Percentiles rank a stretch among this genome's conserved stretches.
Evolutionary conservation across 2,329 filamentous ascomycete species (phyloP).

Genomic region (Tolypocladium album): DNA sequence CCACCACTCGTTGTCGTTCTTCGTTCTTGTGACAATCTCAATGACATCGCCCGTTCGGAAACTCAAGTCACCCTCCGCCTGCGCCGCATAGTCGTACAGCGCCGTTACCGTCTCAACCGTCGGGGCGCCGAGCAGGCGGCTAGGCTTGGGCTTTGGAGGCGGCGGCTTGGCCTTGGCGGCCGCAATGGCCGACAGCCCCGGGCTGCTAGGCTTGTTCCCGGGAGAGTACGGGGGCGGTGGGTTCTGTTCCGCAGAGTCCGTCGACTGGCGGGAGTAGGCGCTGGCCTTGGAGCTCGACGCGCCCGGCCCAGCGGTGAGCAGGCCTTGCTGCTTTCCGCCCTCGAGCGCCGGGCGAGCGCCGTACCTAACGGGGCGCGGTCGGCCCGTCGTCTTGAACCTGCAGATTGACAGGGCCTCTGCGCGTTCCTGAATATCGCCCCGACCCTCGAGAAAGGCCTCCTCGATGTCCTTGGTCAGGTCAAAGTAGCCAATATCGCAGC

Average conservation of each 20-base stretch:
- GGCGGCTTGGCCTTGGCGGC: constrained; percentile 57
- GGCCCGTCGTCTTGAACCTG: constrained; percentile 83
- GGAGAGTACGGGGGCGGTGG: constrained; percentile 65
- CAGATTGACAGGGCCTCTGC: constrained; percentile 78
- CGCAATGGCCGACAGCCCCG: constrained; percentile 33
- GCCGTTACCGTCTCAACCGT: constrained; percentile 73
- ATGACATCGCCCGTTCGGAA: constrained; percentile 84
- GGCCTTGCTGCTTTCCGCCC: constrained; percentile 33
- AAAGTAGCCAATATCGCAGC: constrained; percentile 95
- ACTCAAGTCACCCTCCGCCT: constrained; percentile 87
- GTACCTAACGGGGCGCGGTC: constrained; percentile 49
- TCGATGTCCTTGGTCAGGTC: constrained; percentile 85
- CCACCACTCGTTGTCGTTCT: constrained; percentile 98
- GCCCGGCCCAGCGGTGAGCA: constrained; percentile 37
- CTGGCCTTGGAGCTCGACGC: constrained; percentile 16
- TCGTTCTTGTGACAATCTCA: constrained; percentile 74
- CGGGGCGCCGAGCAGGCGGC: constrained; percentile 53
- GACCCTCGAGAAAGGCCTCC: constrained; percentile 81
- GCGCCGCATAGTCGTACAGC: constrained; percentile 91
- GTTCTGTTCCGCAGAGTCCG: constrained; percentile 35
- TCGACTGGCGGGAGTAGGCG: constrained; percentile 22
- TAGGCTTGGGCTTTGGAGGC: constrained; percentile 71
- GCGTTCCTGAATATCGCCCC: constrained; percentile 74
- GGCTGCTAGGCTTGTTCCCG: constrained; percentile 20
- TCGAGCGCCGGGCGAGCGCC: constrained; percentile 43